A percentile compares a stretch with the other conserved stretches of the same genome.
Conservation (phyloP, 441 rosid species). For the Erodium texanum region DNA sequence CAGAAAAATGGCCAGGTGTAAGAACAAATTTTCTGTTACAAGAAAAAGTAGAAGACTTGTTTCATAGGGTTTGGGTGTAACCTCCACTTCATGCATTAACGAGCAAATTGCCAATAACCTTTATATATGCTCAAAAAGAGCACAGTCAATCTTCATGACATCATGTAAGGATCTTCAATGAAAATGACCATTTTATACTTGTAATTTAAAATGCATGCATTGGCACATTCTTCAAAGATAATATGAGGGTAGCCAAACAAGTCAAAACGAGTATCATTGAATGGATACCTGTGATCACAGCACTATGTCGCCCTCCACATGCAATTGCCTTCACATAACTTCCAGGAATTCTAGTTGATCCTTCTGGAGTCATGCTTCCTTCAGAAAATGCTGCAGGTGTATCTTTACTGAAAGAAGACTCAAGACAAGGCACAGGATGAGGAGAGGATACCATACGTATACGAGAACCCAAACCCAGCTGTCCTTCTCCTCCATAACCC, state of each 20-base stretch:
- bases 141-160: not conserved
- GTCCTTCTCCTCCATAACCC: constrained; percentile 99
- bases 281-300: constrained; percentile 3
- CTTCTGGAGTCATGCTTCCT: not conserved
- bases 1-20: not conserved
- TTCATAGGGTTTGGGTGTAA: not conserved
- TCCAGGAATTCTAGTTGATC: constrained; percentile 4
- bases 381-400: constrained; percentile 16
- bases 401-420: constrained; percentile 51
- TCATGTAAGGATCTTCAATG: not conserved
- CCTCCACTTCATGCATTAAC: not conserved
- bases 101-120: not conserved
- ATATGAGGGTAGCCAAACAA: not conserved
- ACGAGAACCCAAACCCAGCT: constrained; percentile 94
- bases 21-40: not conserved
- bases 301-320: constrained; percentile 4
- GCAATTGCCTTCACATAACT: constrained; percentile 7
- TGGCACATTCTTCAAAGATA: not conserved
- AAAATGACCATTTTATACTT: not conserved
- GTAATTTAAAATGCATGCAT: not conserved
- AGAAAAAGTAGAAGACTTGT: not conserved
- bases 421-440: constrained; percentile 71
- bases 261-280: not conserved
- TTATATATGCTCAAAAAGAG: not conserved
- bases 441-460: constrained; percentile 88